A percentile compares a stretch with the other conserved stretches of the same genome.
These are phyloP conservation scores for Chloromonas sp. DNA, from an alignment of 163 green algal species.

Conservation along the genomic window DNA sequence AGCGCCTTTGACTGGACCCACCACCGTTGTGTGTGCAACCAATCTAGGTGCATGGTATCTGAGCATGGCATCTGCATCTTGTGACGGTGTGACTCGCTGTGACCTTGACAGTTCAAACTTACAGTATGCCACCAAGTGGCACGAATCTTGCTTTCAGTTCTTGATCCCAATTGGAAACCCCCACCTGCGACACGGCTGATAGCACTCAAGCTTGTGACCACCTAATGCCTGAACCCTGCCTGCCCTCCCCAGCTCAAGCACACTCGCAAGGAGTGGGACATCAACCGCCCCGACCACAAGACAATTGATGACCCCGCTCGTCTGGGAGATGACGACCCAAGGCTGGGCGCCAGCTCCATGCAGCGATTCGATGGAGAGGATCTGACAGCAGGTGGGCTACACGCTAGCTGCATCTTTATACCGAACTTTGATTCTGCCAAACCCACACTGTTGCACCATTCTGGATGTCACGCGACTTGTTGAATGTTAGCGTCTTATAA, in stretches of 20 bases:
- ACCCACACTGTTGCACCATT: neutral
- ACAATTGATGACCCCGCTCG: slow-evolving; percentile 47
- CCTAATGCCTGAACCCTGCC: too few species aligned
- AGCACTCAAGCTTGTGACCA: too few species aligned
- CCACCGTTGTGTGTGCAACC: too few species aligned
- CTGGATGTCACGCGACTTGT: neutral
- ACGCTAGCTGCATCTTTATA: neutral
- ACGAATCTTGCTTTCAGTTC: too few species aligned
- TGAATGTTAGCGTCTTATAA: neutral
- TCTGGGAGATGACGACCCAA: slow-evolving; percentile 47
- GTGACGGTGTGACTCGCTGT: too few species aligned
- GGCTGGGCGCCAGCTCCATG: slow-evolving; percentile 48
- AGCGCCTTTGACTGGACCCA: too few species aligned
- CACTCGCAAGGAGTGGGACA: slow-evolving; percentile 61
- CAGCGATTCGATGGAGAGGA: slow-evolving; percentile 66
- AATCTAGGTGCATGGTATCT: too few species aligned
- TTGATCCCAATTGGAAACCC: too few species aligned
- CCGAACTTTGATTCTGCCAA: neutral
- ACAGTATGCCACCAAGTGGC: too few species aligned
- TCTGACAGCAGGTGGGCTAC: slow-evolving; percentile 24
- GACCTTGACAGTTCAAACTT: too few species aligned
- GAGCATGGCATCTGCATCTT: too few species aligned
- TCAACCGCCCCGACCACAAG: slow-evolving; percentile 63
- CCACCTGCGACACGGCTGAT: too few species aligned
- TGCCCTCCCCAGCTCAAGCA: slow-evolving; percentile 38